Evolutionary conservation across 805 yeast genomes (phyloP), one percentile per base, ranked within the genome.

Genomic region (Cyberlindnera japonica): DNA sequence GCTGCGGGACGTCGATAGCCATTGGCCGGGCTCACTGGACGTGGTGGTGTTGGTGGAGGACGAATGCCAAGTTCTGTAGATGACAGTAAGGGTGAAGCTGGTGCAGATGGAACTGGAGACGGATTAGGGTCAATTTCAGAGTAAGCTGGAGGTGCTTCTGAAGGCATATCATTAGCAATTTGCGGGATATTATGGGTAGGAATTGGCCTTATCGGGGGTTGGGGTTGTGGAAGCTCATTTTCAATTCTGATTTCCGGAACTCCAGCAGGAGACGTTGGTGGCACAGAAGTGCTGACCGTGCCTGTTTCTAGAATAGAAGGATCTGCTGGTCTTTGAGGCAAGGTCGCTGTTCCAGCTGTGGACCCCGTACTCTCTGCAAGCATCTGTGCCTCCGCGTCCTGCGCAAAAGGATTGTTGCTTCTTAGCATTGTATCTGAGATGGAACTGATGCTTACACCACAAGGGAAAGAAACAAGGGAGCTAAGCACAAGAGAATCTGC

Each of bases 131-230:
- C 58, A 18, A 60, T 47, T 33, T 59, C 65, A 1, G 65, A 51
- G 41, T 67, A 67, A 6, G 57, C 59, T 2, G 72, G 72, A 3
- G 71, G 71, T 5, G 60, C 62, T 29, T 57, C 64, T 5, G 23
- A 18, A 0, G 47, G 25, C 16, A 31, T 11, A 9, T 33, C 22
- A 14, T 29, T 15, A 8, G 6, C 47, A 1, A 36, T 40, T 50
- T 50, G 34, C 51, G 50, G 33, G 24, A 25, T 13, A 25, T 14
- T 25, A 15, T 25, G 28, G 28, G 28, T 25, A n/a, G n/a, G n/a
- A n/a, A n/a, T n/a, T n/a, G n/a, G n/a, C n/a, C n/a, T n/a, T 25
- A 15, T 8, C 28, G 11, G 28, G n/a, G 28, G 7, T 27, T 17
- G 13, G 14, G 30, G 30, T 27, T 27, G 30, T 5, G 30, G 12